Evolutionary conservation across 176 grass and related monocot genomes (phyloP), one percentile per base, ranked within the genome.

Genomic region (Zea mays): DNA sequence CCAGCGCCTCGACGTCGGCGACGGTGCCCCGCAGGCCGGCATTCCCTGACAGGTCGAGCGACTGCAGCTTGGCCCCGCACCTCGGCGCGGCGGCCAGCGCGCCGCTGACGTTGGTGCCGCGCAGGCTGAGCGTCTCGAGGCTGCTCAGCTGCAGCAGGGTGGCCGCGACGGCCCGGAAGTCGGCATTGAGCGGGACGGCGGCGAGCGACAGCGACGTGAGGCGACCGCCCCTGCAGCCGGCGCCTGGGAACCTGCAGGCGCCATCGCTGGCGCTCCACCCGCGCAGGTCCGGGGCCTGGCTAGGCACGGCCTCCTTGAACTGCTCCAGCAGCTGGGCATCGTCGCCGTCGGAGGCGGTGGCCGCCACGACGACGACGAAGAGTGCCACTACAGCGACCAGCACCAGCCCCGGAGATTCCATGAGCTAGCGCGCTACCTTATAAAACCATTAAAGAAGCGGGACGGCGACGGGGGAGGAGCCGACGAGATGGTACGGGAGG

Each of bases 21-120:
- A 97, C 82, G 39, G 95, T 94, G 52, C 87, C 95, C 20, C 52
- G 87, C 49, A 97, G 84, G 34, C 47, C 77, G 14, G n/a, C 85
- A 84, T 97, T 97, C 38, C 82, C 77, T 40, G 95, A 97, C 58
- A 97, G 82, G 78, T 97, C 95, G 19, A 97, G 85, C 81, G 65
- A 33, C 20, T 69, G 34, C 20, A 97, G 82, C 87, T 62, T 81
- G 17, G 11, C 16, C 6, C 82, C 77, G 65, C 94, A 97, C 62
- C 56, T 65, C 44, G 20, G 27, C 58, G 20, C 46, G 52, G 35
- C 39, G 3, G 79, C 41, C 8, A 97, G 75, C 49, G 74, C 57
- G 75, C 95, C 95, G 19, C 79, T 97, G 73, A 97, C 72, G 73
- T 97, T 97, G 36, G 78, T 69, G 17, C 79, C 87, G 34, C 89